Conservation (phyloP, 2,329 filamentous ascomycete species). For the Fusarium sp. region DNA sequence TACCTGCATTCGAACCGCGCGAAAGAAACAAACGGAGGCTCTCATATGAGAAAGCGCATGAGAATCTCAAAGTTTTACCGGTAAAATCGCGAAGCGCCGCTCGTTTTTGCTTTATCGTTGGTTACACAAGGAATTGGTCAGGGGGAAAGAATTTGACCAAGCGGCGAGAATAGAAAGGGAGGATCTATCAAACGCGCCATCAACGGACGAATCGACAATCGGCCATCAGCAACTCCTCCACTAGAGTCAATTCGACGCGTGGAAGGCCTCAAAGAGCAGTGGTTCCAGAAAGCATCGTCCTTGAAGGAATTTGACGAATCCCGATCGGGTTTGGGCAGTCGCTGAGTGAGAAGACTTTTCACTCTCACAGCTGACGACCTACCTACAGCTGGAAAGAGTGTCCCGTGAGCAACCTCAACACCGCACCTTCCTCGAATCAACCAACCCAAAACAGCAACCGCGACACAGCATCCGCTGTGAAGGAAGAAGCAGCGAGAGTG, state of each 20-base stretch:
- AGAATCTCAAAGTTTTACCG: background rate
- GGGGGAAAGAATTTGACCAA: background rate
- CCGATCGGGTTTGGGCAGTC: background rate
- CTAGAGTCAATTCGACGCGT: constrained; percentile 13
- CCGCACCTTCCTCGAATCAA: constrained; percentile 29
- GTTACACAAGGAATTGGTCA: background rate
- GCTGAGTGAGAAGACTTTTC: constrained; percentile 16
- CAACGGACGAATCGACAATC: constrained; percentile 1
- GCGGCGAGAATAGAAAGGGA: constrained; percentile 5
- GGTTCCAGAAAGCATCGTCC: background rate
- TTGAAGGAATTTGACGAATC: constrained; percentile 9
- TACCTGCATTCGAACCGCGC: background rate
- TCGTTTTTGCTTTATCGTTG: background rate
- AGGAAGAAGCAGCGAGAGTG: constrained; percentile 22
- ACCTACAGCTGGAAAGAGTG: constrained; percentile 2
- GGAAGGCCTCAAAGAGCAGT: background rate
- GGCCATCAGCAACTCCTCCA: constrained; percentile 4
- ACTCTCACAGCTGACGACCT: constrained; percentile 24
- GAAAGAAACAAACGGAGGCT: background rate
- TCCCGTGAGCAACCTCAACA: constrained; percentile 13
- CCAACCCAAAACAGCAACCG: constrained; percentile 16
- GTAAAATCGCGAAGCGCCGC: background rate
- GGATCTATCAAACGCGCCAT: background rate
- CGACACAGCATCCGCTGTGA: constrained; percentile 6
- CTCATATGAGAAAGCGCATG: background rate